Evolutionary conservation across 2,329 filamentous ascomycete species (phyloP), one percentile per base, ranked within the genome.

Genomic region (Fusarium clavum): DNA sequence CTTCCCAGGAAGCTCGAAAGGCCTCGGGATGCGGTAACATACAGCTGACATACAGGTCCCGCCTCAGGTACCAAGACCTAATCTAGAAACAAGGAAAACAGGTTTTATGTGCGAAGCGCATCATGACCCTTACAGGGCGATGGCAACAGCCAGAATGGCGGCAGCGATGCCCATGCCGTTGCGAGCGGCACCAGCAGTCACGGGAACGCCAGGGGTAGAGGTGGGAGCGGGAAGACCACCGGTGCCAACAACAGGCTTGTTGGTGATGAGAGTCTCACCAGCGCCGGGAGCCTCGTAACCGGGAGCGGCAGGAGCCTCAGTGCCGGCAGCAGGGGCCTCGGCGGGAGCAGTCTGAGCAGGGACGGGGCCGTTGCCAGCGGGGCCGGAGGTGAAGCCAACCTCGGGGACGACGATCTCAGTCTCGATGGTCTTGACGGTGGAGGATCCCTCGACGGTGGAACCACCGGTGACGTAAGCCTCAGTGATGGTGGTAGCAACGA

Each of bases 381-480:
- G 63, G 57, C 71, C 73, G 40, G 82, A 81, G 67, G 80, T 79
- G 81, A 88, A 84, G 75, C 77, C 82, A 66, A 89, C 83, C 79
- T 85, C 78, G 45, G 87, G 87, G 27, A 88, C 83, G 49, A 83
- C 83, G 63, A 89, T 72, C 74, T 82, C 81, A 57, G 86, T 86
- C 83, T 78, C 78, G 71, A 86, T 84, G 75, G 81, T 82, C 65
- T 83, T 79, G 76, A 88, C 85, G 62, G 81, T 81, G 72, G 76
- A 82, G 27, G 82, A 80, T 56, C 78, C 80, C 57, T 81, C 78
- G 67, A 89, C 72, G 74, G 83, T 81, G 64, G 84, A 84, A 75
- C 80, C 81, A 32, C 81, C 79, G 49, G 83, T 84, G 77, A 83
- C 83, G 77, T 82, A 85, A 65, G 85, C 85, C 77, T 83, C 83